phyloP scores from a whole-genome alignment of 169 alveolate species.

The Plasmodium reichenowi region DNA sequence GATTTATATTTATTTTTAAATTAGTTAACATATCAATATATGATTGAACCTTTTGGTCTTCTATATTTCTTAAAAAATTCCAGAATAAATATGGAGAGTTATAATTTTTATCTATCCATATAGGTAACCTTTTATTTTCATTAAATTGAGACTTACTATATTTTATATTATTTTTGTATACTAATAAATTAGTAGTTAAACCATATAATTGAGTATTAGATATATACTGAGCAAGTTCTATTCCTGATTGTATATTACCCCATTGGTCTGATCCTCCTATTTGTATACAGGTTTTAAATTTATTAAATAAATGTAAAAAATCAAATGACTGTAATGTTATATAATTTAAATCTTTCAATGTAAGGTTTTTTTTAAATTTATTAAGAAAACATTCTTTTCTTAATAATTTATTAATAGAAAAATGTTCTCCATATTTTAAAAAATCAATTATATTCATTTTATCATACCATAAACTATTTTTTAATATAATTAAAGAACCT shows the following conservation, averaged over 20 bases:
- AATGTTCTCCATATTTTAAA: slow-evolving; percentile 77
- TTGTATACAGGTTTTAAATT: slow-evolving; percentile 81
- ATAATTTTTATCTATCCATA: slow-evolving; percentile 26
- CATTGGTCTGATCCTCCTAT: slow-evolving; percentile 90
- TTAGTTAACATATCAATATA: slow-evolving; percentile 49
- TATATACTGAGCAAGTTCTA: slow-evolving; percentile 79
- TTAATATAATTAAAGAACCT: slow-evolving; percentile 53
- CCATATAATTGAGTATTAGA: slow-evolving; percentile 74
- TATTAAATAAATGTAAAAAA: slow-evolving; percentile 80
- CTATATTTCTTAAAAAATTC: slow-evolving; percentile 74
- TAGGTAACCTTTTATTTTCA: slow-evolving; percentile 44
- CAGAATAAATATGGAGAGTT: slow-evolving; percentile 60
- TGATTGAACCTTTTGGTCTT: slow-evolving; percentile 48
- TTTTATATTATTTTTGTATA: slow-evolving; percentile 78
- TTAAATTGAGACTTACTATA: slow-evolving; percentile 79
- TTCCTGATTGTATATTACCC: slow-evolving; percentile 90
- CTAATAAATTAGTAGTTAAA: slow-evolving; percentile 82
- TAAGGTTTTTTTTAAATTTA: slow-evolving; percentile 72
- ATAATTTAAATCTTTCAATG: slow-evolving; percentile 84
- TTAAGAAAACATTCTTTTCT: slow-evolving; percentile 78
- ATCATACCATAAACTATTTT: slow-evolving; percentile 78
- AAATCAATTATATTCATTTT: slow-evolving; percentile 78
- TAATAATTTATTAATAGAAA: slow-evolving; percentile 80
- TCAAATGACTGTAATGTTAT: slow-evolving; percentile 88
- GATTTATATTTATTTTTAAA: slow-evolving; percentile 16